Percentiles rank a stretch among this genome's conserved stretches.
These are phyloP conservation scores for Pseudogymnoascus sp. DNA, from an alignment of 2,329 filamentous ascomycete genomes.

Conservation along the genomic window DNA sequence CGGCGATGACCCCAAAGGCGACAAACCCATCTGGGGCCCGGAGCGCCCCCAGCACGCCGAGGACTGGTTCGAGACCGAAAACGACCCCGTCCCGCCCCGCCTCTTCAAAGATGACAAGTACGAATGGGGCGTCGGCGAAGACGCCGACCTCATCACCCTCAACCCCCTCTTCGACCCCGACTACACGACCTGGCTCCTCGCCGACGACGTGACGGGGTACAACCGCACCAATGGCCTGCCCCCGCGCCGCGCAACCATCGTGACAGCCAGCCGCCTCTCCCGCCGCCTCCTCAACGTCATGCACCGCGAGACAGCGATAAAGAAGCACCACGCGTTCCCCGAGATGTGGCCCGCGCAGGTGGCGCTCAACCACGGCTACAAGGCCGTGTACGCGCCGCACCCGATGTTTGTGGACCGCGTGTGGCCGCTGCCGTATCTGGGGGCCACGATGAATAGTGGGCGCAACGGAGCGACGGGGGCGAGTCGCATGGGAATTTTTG, in stretches of 20 bases:
- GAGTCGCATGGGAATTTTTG: constrained; percentile 63
- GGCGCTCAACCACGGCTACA: constrained; percentile 84
- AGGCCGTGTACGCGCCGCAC: constrained; percentile 85
- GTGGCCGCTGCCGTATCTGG: constrained; percentile 75
- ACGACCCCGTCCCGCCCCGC: constrained; percentile 66
- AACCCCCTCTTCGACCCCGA: constrained; percentile 89
- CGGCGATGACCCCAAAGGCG: constrained; percentile 31
- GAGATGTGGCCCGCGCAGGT: constrained; percentile 94
- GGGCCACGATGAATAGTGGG: constrained; percentile 72
- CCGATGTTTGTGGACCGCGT: constrained; percentile 78
- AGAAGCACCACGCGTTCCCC: constrained; percentile 84
- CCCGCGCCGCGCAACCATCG: constrained; percentile 76
- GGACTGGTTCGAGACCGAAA: constrained; percentile 64
- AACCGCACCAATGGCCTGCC: constrained; percentile 57
- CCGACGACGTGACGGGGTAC: constrained; percentile 77
- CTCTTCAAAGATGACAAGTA: constrained; percentile 72
- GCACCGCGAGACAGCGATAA: constrained; percentile 80
- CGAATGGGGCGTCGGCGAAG: constrained; percentile 79
- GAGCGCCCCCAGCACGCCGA: constrained; percentile 57
- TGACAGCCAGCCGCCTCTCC: constrained; percentile 79
- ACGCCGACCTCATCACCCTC: constrained; percentile 85
- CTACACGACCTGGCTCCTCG: constrained; percentile 74
- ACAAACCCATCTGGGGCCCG: constrained; percentile 76
- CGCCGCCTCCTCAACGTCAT: constrained; percentile 72
- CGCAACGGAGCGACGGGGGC: constrained; percentile 69